Evolutionary conservation across 352 stramenopile species (phyloP).

Genomic region (Sclerospora graminicola): DNA sequence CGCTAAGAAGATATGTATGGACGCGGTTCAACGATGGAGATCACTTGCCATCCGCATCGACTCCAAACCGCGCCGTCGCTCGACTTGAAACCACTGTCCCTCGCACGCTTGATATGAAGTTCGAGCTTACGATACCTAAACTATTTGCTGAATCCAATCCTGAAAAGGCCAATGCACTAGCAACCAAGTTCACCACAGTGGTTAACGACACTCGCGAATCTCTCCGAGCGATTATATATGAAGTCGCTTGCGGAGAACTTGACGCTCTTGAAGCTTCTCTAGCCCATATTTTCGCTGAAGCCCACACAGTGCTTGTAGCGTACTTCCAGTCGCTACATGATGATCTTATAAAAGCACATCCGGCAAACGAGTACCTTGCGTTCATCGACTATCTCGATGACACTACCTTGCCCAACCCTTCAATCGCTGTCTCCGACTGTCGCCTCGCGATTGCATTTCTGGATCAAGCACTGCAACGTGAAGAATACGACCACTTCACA

Average conservation of each 20-base stretch:
- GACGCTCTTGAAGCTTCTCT: neutral
- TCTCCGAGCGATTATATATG: neutral
- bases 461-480: neutral
- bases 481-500: too few relatives aligned
- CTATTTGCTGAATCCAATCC: neutral
- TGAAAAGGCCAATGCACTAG: neutral
- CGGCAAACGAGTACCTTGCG: neutral
- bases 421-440: neutral
- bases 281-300: neutral
- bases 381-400: neutral
- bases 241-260: neutral
- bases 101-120: too few relatives aligned
- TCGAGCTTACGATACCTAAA: neutral
- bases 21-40: too few relatives aligned
- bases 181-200: neutral
- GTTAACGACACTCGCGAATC: neutral
- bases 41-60: too few relatives aligned
- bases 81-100: too few relatives aligned
- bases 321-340: neutral
- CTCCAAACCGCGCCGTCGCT: too few relatives aligned
- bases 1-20: too few relatives aligned
- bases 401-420: neutral
- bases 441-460: neutral
- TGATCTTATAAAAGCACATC: neutral
- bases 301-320: too few relatives aligned